Evolutionary conservation across 2,329 filamentous ascomycete genomes (phyloP).

Genomic region (Sordariomycetes sp.): DNA sequence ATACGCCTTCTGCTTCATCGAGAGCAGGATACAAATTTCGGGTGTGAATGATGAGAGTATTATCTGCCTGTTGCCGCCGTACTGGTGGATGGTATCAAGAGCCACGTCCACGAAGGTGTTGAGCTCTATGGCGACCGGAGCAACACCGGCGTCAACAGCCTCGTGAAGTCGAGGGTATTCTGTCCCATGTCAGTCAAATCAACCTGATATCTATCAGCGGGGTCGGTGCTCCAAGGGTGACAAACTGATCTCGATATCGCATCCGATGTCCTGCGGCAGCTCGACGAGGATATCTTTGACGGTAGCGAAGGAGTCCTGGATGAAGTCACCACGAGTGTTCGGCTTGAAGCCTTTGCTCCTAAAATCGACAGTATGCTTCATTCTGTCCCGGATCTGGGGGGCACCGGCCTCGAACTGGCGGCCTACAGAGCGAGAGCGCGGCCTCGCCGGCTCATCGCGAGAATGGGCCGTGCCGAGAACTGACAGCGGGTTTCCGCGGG

Average conservation of each 20-base stretch:
- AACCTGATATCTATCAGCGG: no score
- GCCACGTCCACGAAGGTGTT: constrained; percentile 26
- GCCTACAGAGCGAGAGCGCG: constrained; percentile 12
- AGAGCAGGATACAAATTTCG: constrained; percentile 20
- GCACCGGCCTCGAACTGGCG: constrained; percentile 11
- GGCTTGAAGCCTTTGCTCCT: constrained; percentile 25
- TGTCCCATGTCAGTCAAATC: constrained; percentile 6
- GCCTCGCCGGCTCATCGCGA: constrained; percentile 1
- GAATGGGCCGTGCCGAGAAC: not conserved
- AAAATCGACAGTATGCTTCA: constrained; percentile 27
- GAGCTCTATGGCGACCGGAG: constrained; percentile 22
- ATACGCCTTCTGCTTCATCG: constrained; percentile 18
- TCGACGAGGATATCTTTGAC: constrained; percentile 22
- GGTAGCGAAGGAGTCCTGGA: constrained; percentile 24
- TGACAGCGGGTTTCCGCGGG: constrained; percentile 1
- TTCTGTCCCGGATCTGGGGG: constrained; percentile 15
- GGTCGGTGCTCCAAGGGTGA: no score
- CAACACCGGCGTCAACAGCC: constrained; percentile 19
- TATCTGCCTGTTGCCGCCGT: constrained; percentile 16
- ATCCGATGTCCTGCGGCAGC: constrained; percentile 22
- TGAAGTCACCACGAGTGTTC: constrained; percentile 25
- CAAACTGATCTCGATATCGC: constrained; percentile 29
- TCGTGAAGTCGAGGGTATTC: constrained; percentile 29
- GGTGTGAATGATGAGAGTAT: constrained; percentile 24
- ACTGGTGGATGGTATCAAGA: constrained; percentile 16